These are phyloP conservation scores for Xylariaceae sp. DNA, from an alignment of 2,329 filamentous ascomycete genomes.

Conservation along the genomic window DNA sequence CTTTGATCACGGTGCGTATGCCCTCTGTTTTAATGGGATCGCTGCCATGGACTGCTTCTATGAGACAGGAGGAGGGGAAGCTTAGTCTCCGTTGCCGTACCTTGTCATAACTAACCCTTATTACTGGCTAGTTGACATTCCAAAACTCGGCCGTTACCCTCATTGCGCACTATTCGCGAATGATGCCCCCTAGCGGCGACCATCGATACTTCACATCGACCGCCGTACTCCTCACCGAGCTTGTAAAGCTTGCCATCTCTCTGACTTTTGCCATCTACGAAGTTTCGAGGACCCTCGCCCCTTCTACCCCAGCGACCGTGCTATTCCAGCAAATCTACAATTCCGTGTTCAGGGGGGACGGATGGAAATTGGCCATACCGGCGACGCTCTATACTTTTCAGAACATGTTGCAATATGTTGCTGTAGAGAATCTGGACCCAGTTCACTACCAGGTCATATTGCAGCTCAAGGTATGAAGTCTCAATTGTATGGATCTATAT, in stretches of 20 bases:
- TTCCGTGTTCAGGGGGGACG: slow-evolving; percentile 85
- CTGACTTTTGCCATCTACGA: slow-evolving; percentile 89
- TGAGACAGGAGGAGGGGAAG: neutral
- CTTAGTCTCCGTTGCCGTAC: neutral
- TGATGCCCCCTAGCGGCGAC: slow-evolving; percentile 85
- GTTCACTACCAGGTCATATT: slow-evolving; percentile 94
- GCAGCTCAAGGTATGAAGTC: slow-evolving; percentile 75
- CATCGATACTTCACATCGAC: slow-evolving; percentile 94
- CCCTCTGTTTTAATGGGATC: neutral
- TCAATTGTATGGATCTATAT: neutral
- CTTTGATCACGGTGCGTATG: slow-evolving; percentile 65
- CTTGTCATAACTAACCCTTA: slow-evolving; percentile 16
- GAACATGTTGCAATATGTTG: slow-evolving; percentile 92
- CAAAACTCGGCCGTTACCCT: slow-evolving; percentile 82
- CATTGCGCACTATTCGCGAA: slow-evolving; percentile 91
- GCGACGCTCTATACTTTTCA: slow-evolving; percentile 89
- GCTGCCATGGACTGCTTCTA: neutral
- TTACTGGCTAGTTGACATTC: slow-evolving; percentile 69
- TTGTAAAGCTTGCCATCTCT: slow-evolving; percentile 87
- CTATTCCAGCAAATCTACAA: slow-evolving; percentile 81
- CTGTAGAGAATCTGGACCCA: slow-evolving; percentile 87
- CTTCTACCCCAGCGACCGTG: slow-evolving; percentile 79
- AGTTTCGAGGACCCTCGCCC: slow-evolving; percentile 76
- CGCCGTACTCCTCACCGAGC: slow-evolving; percentile 90
- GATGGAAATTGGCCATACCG: slow-evolving; percentile 93